Base-by-base conservation (phyloP, 108 stramenopile species). In the Seminavis robusta region DNA sequence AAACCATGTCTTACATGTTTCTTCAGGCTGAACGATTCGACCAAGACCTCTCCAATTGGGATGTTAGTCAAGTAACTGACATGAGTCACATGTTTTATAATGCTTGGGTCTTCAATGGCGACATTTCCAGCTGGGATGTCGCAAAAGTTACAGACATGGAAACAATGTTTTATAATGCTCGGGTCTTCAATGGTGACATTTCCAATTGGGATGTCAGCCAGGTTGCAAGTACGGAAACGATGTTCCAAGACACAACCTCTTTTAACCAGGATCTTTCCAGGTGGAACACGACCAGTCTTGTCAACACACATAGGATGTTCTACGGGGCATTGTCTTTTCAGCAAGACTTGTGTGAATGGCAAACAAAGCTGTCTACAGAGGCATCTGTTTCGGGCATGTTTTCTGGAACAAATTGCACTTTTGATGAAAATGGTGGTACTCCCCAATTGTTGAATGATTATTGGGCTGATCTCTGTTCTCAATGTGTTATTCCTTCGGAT, bases 31-130 rank as follows among this genome's bases (percentile, higher is more conserved):
- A 44, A 1, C 3, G 11, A 24, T 72, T 72, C 64, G 60, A 72
- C 43, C 38, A 59, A 28, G 59, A 52, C 33, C 25, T 77, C 20
- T 29, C 52, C 8, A 30, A 24, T 3, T 77, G 76, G 76, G 49
- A 77, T 41, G 44, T 38, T 8, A 41, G 51, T 1, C 8, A 27
- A 27, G 76, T 77, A n/a, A 71, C 66, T n/a, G 13, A 31, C 37
- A 72, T 77, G 76, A 21, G 42, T 1, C 32, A 25, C 10, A 76
- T 76, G 69, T 76, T 76, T 61, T 8, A 36, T 30, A 23, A 38
- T 7, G 59, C 59, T 9, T 24, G 21, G 24, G 42, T 42, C 13
- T 71, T 71, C 33, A 71, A 71, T 53, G 58, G 40, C 26, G 38
- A 64, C 37, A 48, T 71, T 13, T 56, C 54, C 21, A 39, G 19